Evolutionary conservation across 2,329 filamentous ascomycete species (phyloP).

Genomic region (Colletotrichum agaves): DNA sequence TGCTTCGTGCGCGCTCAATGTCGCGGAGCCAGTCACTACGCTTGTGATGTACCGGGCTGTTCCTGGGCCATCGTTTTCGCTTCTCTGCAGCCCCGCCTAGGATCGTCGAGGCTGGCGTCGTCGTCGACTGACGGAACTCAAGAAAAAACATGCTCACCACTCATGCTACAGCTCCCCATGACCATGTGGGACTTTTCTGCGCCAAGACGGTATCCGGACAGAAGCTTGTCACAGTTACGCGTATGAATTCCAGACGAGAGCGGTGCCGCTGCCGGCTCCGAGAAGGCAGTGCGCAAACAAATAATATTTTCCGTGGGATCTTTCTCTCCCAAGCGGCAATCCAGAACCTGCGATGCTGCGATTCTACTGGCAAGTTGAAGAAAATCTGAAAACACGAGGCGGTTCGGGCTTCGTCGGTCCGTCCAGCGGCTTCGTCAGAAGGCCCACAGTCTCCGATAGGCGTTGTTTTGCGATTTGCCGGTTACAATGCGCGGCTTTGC

Average conservation of each 20-base stretch:
- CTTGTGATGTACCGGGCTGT: not conserved
- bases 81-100: slow-evolving; percentile 4
- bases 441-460: not conserved
- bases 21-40: not conserved
- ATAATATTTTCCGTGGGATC: not conserved
- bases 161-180: slow-evolving; percentile 1
- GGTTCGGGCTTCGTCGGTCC: slow-evolving; percentile 3
- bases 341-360: not conserved
- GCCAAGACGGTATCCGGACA: slow-evolving; percentile 31
- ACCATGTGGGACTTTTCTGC: not conserved
- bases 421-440: not conserved
- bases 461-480: not conserved
- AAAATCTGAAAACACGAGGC: slow-evolving; percentile 10
- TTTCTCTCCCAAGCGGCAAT: not conserved
- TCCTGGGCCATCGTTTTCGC: not conserved
- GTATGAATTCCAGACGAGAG: not conserved
- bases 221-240: slow-evolving; percentile 12
- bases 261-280: slow-evolving; percentile 8
- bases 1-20: not conserved
- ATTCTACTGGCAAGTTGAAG: not conserved
- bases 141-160: not conserved
- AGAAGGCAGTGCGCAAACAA: slow-evolving; percentile 4
- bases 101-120: not conserved
- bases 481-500: not conserved
- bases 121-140: not conserved